Evolutionary conservation across 1,284 basidiomycete genomes (phyloP), one percentile per base, ranked within the genome.

Genomic region (Chondrostereum purpureum): DNA sequence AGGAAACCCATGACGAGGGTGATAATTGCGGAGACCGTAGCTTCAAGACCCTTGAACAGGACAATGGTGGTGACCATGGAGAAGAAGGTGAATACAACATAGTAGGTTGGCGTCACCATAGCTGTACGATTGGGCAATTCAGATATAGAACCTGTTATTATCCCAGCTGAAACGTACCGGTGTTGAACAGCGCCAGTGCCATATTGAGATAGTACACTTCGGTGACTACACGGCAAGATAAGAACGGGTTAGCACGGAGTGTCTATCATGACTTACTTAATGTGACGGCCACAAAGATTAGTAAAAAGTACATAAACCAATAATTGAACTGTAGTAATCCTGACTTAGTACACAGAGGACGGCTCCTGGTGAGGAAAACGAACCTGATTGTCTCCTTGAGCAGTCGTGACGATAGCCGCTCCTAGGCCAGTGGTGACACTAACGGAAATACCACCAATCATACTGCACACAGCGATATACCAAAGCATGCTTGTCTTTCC

Each of bases 191-290:
- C 55, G 94, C 95, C 49, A 99, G 81, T 16, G 95, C 95, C 58
- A 94, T 88, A 70, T 98, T 99, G 53, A 98, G 77, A 67, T 93
- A 98, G 68, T 90, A 95, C 60, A 98, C 91, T 64, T 97, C 92
- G 49, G 86, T 83, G 43, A 94, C 83, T 81, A 63, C 37, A 47
- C 16, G 8, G 31, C 23, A 12, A 44, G 31, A 20, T 2, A 10
- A 35, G 34, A 13, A 24, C 2, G 14, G 20, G n/a, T 42, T 4
- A 35, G 11, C n/a, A 14, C 12, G 17, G 22, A 43, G 23, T 43
- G 27, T 45, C 40, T 45, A 24, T 58, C 59, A 63, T 14, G 46
- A 52, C 12, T 53, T 50, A 88, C 86, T 57, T 33, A 95, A 68
- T 0, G 95, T 98, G 36, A 91, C 68, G 39, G 83, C 70, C 39